Evolutionary conservation across 352 stramenopile genomes (phyloP).

Genomic region (Phytophthora foliorum): DNA sequence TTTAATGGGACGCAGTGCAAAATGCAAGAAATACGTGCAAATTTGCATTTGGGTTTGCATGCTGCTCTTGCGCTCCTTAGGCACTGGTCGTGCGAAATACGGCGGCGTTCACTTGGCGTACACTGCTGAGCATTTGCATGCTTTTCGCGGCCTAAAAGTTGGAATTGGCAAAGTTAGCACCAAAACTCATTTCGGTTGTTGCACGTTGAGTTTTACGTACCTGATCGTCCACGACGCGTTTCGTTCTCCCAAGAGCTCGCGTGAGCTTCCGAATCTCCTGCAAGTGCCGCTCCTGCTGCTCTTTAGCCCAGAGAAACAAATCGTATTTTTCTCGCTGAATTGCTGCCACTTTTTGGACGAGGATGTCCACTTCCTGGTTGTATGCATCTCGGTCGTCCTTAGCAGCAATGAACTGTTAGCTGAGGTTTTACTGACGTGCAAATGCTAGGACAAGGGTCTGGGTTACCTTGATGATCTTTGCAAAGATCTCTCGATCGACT

Average conservation of each 20-base stretch:
- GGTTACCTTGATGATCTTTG: constrained; percentile 80
- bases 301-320: constrained; percentile 72
- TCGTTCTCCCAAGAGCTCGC: constrained; percentile 61
- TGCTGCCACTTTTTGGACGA: constrained; percentile 73
- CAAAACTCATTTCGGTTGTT: neutral
- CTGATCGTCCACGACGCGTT: constrained; percentile 74
- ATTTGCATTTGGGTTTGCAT: too few species aligned
- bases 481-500: constrained; percentile 88
- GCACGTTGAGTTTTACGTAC: constrained; percentile 18
- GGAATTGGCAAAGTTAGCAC: neutral
- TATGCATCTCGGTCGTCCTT: constrained; percentile 81
- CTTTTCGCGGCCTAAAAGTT: constrained; percentile 44
- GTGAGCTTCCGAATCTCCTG: constrained; percentile 90
- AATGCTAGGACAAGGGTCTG: neutral
- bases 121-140: constrained; percentile 51
- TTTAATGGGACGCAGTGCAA: neutral
- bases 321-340: constrained; percentile 82
- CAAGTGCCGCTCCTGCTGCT: constrained; percentile 77
- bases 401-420: neutral
- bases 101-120: constrained; percentile 46
- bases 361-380: constrained; percentile 75
- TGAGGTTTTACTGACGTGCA: neutral
- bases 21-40: neutral
- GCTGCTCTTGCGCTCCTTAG: constrained; percentile 11
- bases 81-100: constrained; percentile 39